phyloP scores from a whole-genome alignment of 306 rosid genomes.

The Herpetospermum pedunculosum region DNA sequence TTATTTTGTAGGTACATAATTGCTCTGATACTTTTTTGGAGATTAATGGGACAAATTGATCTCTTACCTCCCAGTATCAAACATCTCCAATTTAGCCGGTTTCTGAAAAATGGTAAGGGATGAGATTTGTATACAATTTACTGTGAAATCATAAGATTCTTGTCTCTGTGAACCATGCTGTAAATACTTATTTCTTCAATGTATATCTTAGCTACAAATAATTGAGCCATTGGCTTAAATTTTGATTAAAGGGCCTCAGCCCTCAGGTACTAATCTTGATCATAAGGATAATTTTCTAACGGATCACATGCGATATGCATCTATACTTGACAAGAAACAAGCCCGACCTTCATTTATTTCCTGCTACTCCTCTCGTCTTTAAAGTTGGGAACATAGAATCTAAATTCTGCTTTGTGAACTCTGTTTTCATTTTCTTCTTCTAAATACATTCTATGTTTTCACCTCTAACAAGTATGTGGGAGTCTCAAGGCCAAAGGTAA shows the following conservation, averaged over 20 bases:
- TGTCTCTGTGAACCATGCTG: neutral
- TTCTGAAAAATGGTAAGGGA: constrained; percentile 57
- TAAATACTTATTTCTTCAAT: neutral
- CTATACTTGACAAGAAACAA: neutral
- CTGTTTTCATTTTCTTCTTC: neutral
- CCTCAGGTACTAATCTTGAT: neutral
- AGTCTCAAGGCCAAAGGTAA: neutral
- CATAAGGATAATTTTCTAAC: neutral
- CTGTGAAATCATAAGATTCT: neutral
- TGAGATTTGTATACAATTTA: neutral
- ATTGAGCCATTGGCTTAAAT: neutral
- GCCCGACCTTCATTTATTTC: neutral
- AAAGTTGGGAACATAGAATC: neutral
- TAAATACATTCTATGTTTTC: neutral
- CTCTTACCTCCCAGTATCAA: constrained; percentile 65
- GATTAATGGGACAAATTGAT: constrained; percentile 47
- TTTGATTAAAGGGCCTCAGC: neutral
- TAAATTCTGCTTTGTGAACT: neutral
- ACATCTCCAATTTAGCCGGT: constrained; percentile 57
- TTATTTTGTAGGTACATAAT: constrained; percentile 49
- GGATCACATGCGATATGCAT: neutral
- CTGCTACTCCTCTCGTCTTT: neutral
- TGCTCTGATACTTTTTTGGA: constrained; percentile 61
- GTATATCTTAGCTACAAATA: neutral
- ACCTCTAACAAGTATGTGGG: neutral